Evolutionary conservation across 768 basidiomycete species (phyloP), one percentile per base, ranked within the genome.

Genomic region (Rhizopogon sp.): DNA sequence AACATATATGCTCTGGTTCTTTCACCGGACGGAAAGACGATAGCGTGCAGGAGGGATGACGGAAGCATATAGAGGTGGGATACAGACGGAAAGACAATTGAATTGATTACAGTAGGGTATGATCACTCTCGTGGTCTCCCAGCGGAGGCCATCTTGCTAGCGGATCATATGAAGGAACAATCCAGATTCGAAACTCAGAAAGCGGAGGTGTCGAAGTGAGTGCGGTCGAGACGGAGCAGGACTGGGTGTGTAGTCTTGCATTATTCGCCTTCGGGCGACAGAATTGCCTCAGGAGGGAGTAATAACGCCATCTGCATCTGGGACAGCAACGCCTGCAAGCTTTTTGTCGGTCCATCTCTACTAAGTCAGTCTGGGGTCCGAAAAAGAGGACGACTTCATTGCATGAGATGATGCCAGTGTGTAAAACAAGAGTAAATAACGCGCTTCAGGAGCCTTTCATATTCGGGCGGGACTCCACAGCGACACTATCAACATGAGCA

Each of bases 71-170:
- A 39, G 4, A 10, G 47, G 8, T 59, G 57, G 58, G 31, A 57
- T 42, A 53, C 28, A 13, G 40, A 33, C 6, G 49, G 53, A 13
- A n/a, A 28, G 16, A 9, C 17, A 16, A 22, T 50, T 5, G 53
- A 28, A 28, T 10, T 20, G 25, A 35, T 28, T 52, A 58, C 39
- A 54, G 29, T 1, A 22, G 73, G 2, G 28, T 58, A 6, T 37
- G 25, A 9, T 66, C 65, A 37, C 70, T 76, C 53, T 60, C 67
- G 58, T 70, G 76, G 51, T 73, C 72, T 11, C 74, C 75, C 40
- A 73, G 76, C 58, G 74, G 73, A 8, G 66, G 68, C 39, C 65
- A 72, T 42, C 66, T 77, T 35, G 74, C 73, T 35, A 72, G 74
- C 16, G 74, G 72, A 2, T 69, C 67, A 31, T 63, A 73, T 25